Evolutionary conservation across 2,329 filamentous ascomycete species (phyloP), one percentile per base, ranked within the genome.

Genomic region (Hysterium pulicare): DNA sequence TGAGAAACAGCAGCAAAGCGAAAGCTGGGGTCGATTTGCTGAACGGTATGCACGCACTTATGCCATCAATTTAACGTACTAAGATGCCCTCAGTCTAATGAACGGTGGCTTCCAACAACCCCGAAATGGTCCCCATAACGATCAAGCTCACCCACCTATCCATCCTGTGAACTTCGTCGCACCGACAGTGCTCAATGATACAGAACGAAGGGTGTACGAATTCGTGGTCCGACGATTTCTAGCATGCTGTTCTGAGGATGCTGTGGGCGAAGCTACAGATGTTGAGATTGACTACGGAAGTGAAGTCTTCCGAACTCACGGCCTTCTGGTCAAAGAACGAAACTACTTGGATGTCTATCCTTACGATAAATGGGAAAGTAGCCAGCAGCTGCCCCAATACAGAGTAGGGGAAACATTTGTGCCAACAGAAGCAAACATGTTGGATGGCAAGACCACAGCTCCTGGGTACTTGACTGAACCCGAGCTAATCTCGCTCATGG

Each of bases 271-370:
- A 64, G 81, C 86, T 19, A 95, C 88, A 0, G 88, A 94, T 41
- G 77, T 98, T 33, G 87, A 90, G 47, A 81, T 98, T 7, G 69
- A 82, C 26, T 97, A 93, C 58, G 91, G 90, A 2, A 78, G 84
- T 3, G 93, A 98, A 63, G 70, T 69, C 0, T 98, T 98, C 68
- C 81, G 81, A 52, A 82, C 91, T 0, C 86, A 86, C 44, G 93
- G 93, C 0, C 74, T 98, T 33, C 82, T 86, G 7, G 93, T 98
- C 3, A 68, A 94, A 5, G 86, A 91, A 61, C 79, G 86, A 41
- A 98, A 98, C 57, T 98, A 95, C 56, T 79, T 98, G 3, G 90
- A 97, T 39, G 89, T 98, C 0, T 98, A 95, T 59, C 81, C 90
- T 3, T 98, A 97, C 68, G 91, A 98, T 47, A 95, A 89, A 55